A percentile compares a stretch with the other conserved stretches of the same genome.
Evolutionary conservation across 2,329 filamentous ascomycete species (phyloP).

Genomic region (Exophiala aquamarina): DNA sequence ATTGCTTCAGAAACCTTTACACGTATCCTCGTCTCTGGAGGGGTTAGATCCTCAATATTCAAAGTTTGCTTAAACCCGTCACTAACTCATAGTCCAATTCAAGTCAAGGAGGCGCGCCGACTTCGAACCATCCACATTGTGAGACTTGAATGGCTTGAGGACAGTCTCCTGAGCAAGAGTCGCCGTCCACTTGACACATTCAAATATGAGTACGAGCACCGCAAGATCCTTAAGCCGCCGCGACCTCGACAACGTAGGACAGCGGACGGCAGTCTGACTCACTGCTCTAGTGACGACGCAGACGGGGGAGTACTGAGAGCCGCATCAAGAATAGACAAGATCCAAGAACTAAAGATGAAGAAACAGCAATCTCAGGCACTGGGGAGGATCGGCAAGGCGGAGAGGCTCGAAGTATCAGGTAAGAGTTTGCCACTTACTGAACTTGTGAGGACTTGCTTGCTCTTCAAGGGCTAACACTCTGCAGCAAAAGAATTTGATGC

Average conservation of each 20-base stretch:
- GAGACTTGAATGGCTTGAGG: constrained; percentile 48
- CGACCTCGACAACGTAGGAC: too few relatives aligned
- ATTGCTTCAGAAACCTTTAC: too few relatives aligned
- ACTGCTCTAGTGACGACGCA: too few relatives aligned
- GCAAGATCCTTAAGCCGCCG: not conserved
- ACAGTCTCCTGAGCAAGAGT: constrained; percentile 39
- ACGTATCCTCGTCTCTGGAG: too few relatives aligned
- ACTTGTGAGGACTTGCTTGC: not conserved
- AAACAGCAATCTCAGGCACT: not conserved
- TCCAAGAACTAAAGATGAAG: not conserved
- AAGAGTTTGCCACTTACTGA: not conserved
- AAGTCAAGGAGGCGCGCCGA: constrained; percentile 19
- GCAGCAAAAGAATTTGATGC: constrained; percentile 26
- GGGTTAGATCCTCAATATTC: too few relatives aligned
- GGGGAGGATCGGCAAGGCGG: not conserved
- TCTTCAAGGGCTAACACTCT: not conserved
- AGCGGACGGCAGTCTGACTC: too few relatives aligned
- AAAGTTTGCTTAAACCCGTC: not conserved
- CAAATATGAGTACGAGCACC: constrained; percentile 30
- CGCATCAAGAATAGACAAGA: too few relatives aligned
- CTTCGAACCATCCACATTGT: constrained; percentile 45
- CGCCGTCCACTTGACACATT: constrained; percentile 35
- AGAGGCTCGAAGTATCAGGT: constrained; percentile 1
- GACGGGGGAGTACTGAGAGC: too few relatives aligned
- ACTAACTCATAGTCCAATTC: not conserved